A percentile compares a stretch with the other conserved stretches of the same genome.
Evolutionary conservation across 257 asterid species (phyloP).

Genomic region (Orobanche coerulescens): DNA sequence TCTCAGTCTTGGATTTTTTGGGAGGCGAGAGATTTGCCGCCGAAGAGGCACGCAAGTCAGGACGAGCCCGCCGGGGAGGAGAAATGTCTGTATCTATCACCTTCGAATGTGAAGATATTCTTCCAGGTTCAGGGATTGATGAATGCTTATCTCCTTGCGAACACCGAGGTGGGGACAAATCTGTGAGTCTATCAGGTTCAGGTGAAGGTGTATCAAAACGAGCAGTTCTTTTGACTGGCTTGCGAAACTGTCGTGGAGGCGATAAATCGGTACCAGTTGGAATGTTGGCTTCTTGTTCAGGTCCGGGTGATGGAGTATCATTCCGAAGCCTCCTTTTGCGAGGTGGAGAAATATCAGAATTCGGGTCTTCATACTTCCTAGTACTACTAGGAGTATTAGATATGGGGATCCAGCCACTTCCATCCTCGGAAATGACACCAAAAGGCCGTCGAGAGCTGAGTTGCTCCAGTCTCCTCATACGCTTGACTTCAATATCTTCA

Average conservation of each 20-base stretch:
- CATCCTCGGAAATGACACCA: slow-evolving; percentile 82
- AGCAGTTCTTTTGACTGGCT: too few relatives aligned
- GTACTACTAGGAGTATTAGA: slow-evolving; percentile 25
- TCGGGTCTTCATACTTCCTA: slow-evolving; percentile 13
- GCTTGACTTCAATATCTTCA: slow-evolving; percentile 79
- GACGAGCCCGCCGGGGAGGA: slow-evolving; percentile 46
- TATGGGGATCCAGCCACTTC: slow-evolving; percentile 84
- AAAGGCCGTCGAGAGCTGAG: slow-evolving; percentile 46
- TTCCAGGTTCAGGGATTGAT: slow-evolving; percentile 23
- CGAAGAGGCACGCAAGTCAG: slow-evolving; percentile 18
- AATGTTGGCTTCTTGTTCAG: slow-evolving; percentile 11
- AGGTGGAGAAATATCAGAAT: slow-evolving; percentile 45
- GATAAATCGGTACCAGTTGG: slow-evolving; percentile 30
- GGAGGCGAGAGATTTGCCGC: slow-evolving; percentile 44
- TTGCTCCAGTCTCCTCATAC: slow-evolving; percentile 69
- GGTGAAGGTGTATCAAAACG: too few relatives aligned
- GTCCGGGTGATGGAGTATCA: slow-evolving; percentile 48
- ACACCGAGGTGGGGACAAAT: slow-evolving; percentile 53
- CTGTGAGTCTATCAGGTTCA: slow-evolving; percentile 19
- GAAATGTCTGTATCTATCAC: slow-evolving; percentile 38
- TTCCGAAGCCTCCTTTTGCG: slow-evolving; percentile 36
- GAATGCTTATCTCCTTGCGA: slow-evolving; percentile 24
- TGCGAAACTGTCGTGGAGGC: slow-evolving; percentile 28
- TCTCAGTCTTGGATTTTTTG: slow-evolving; percentile 39
- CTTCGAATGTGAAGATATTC: slow-evolving; percentile 22